Conservation (phyloP, 768 basidiomycete genomes). For the Udeniomyces megalosporus region DNA sequence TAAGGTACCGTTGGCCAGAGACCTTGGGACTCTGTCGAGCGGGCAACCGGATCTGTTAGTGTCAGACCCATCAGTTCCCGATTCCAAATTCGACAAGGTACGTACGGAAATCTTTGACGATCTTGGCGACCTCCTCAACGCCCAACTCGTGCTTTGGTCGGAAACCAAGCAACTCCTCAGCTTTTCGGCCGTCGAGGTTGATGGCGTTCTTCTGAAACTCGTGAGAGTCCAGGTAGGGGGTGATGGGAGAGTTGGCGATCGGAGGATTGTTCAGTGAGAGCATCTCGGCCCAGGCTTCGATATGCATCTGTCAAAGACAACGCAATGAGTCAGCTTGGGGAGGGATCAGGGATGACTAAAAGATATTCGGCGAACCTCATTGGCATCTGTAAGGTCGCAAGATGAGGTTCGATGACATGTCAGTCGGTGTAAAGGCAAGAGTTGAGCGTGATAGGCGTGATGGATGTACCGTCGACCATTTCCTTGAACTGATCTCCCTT, state of each 20-base stretch:
- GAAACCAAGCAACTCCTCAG: background rate
- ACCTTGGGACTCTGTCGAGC: background rate
- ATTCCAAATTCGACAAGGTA: too few relatives aligned
- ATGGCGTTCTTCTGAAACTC: constrained; percentile 11
- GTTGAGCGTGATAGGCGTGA: background rate
- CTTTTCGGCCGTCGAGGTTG: constrained; percentile 10
- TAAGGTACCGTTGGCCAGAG: background rate
- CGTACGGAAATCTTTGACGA: constrained; percentile 3
- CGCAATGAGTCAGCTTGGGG: background rate
- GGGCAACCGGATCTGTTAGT: background rate
- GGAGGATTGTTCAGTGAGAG: constrained; percentile 53
- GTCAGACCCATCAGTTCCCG: too few relatives aligned
- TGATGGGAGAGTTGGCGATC: constrained; percentile 51
- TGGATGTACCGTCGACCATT: constrained; percentile 7
- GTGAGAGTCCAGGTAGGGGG: constrained; percentile 52
- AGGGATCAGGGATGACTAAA: background rate
- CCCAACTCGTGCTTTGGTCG: background rate
- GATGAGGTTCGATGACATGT: background rate
- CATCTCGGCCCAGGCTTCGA: constrained; percentile 63
- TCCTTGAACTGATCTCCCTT: constrained; percentile 1
- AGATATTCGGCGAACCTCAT: background rate
- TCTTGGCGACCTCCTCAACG: constrained; percentile 4
- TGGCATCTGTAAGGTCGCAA: background rate
- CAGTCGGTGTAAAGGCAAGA: too few relatives aligned
- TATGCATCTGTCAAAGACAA: constrained; percentile 1